Evolutionary conservation across 2,329 filamentous ascomycete genomes (phyloP), one percentile per base, ranked within the genome.

Genomic region (Fusarium papillatum): DNA sequence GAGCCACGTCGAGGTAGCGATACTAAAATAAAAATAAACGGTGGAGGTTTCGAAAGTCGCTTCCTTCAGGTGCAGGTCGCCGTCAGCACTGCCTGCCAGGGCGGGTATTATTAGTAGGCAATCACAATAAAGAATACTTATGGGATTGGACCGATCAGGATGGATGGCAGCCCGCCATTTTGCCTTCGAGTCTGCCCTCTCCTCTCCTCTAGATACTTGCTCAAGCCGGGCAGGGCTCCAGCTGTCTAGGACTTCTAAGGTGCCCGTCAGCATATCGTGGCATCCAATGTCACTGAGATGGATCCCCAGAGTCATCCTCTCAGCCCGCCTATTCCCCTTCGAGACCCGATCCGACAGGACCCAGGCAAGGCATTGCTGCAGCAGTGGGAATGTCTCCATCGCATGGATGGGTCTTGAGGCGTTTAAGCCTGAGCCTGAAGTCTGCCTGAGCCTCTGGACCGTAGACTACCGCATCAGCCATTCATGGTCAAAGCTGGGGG

Each of bases 81-180:
- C 73, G 61, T 74, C 73, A 74, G 68, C 73, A 76, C 73, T 73
- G 73, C 70, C 73, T 73, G 73, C 70, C 66, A 39, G 66, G 70
- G 43, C 65, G 48, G 68, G 63, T 72, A 64, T 61, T 61, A 62
- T 75, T 73, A 73, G 65, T 53, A 63, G 65, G 48, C 65, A 67
- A 63, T 70, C 59, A 64, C 69, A 41, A 38, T 53, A 46, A 53
- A 65, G 34, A 50, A 50, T 50, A 29, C 16, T 6, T 50, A 19
- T 50, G 46, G 46, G 46, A 50, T 26, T 50, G 46, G 46, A 26
- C 22, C 22, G 46, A 50, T 50, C 46, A 50, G 46, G 26, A 26
- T 26, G 46, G 19, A 38, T 26, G 26, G 31, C 31, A 29, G 39
- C 29, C 43, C 36, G 61, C 41, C 41, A 48, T 36, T 70, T 39